These are phyloP conservation scores for Saccharomycopsis guyanensis DNA, from an alignment of 805 yeast genomes.

Conservation along the genomic window DNA sequence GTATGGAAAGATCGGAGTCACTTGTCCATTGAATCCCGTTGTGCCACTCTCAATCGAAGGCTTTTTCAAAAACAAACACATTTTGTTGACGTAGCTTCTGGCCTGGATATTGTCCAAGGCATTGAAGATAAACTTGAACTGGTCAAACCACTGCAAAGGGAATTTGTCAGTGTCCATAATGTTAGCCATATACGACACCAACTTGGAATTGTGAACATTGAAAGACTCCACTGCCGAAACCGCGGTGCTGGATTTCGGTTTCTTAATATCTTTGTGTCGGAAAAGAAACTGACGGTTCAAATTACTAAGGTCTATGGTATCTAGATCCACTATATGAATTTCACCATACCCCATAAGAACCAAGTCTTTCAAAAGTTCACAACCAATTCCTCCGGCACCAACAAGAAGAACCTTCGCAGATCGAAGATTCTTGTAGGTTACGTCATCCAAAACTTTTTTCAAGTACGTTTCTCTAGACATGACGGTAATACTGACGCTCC, in stretches of 20 bases:
- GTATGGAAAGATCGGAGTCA: constrained; percentile 82
- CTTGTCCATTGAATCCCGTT: constrained; percentile 90
- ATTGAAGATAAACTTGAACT: constrained; percentile 75
- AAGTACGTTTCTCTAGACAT: constrained; percentile 12
- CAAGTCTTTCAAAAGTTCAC: constrained; percentile 78
- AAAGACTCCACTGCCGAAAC: constrained; percentile 72
- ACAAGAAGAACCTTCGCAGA: constrained; percentile 63
- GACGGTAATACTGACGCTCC: too few relatives aligned
- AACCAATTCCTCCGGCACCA: constrained; percentile 97
- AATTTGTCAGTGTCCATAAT: constrained; percentile 71
- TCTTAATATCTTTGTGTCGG: constrained; percentile 81
- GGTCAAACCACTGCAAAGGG: constrained; percentile 67
- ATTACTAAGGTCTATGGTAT: constrained; percentile 88
- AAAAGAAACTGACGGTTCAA: constrained; percentile 90
- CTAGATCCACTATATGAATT: constrained; percentile 88
- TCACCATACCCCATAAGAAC: constrained; percentile 77
- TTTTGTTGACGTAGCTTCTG: constrained; percentile 77
- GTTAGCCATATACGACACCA: constrained; percentile 79
- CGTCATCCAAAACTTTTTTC: constrained; percentile 7
- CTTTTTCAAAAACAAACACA: constrained; percentile 63
- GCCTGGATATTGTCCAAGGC: constrained; percentile 95
- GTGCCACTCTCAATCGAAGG: constrained; percentile 93
- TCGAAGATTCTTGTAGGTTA: constrained; percentile 19
- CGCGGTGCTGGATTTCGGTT: constrained; percentile 82
- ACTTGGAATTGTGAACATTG: constrained; percentile 49